Conservation (phyloP, 208 protist genomes). For the Crithidia mellificae region DNA sequence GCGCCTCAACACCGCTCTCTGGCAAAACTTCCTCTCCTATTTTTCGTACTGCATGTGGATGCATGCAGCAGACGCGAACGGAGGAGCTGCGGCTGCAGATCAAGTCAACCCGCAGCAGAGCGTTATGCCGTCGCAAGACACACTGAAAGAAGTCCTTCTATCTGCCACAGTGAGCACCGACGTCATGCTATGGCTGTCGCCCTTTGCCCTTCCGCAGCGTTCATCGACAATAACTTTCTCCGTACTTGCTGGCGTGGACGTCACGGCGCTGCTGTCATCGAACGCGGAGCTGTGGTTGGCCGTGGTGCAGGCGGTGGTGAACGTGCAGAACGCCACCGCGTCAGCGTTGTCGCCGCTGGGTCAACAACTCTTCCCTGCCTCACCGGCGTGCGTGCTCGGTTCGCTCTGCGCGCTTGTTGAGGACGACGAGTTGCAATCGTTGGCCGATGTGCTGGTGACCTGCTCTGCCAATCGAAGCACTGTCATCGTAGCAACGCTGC, state of each 20-base stretch:
- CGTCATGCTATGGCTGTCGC: conserved; percentile 21
- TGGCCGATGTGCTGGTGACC: background rate
- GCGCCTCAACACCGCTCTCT: conserved; percentile 21
- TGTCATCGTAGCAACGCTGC: background rate
- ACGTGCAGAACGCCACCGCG: background rate
- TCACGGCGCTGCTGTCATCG: background rate
- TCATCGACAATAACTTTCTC: background rate
- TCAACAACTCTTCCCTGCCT: conserved; percentile 12
- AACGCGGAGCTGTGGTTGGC: conserved; percentile 15
- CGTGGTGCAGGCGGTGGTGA: conserved; percentile 21
- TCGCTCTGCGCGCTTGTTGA: background rate
- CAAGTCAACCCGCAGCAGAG: background rate
- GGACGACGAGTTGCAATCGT: background rate
- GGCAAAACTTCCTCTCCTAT: conserved; percentile 9
- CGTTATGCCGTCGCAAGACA: background rate
- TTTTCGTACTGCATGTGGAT: conserved; percentile 13
- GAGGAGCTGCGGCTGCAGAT: background rate
- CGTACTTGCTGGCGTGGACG: background rate
- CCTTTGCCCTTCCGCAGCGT: conserved; percentile 8
- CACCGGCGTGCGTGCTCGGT: conserved; percentile 6
- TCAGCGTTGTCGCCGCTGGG: background rate
- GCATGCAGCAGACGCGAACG: background rate
- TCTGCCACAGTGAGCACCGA: conserved; percentile 23
- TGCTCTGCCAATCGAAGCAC: background rate
- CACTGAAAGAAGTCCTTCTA: background rate